These are phyloP conservation scores for Ustulina deusta DNA, from an alignment of 2,329 filamentous ascomycete species.

Conservation along the genomic window DNA sequence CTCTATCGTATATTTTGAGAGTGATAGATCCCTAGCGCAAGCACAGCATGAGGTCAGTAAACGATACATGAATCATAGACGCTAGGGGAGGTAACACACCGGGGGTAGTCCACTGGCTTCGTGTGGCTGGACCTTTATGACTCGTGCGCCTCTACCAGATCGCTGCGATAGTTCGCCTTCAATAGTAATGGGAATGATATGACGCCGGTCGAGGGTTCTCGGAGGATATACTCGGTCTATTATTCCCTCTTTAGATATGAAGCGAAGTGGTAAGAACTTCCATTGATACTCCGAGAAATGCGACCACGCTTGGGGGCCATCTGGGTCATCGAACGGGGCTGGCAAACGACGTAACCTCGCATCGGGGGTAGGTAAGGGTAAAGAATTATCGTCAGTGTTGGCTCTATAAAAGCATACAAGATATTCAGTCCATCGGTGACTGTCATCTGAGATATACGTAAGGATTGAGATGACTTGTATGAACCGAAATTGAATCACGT, in stretches of 20 bases:
- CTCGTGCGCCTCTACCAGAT: slow-evolving; percentile 2
- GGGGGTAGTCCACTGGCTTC: slow-evolving; percentile 9
- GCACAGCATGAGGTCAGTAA: background rate
- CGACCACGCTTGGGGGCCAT: background rate
- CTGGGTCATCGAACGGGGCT: background rate
- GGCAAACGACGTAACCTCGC: background rate
- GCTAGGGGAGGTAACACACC: background rate
- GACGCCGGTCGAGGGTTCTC: background rate
- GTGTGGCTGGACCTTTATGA: slow-evolving; percentile 15
- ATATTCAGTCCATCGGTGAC: background rate
- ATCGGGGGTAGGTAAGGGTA: background rate
- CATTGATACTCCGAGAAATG: slow-evolving; percentile 1
- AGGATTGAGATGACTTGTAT: slow-evolving; percentile 12
- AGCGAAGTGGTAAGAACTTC: slow-evolving; percentile 18
- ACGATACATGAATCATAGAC: background rate
- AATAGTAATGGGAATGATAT: slow-evolving; percentile 16
- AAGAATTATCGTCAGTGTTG: slow-evolving; percentile 1
- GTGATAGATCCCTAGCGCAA: background rate
- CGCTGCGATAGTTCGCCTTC: background rate
- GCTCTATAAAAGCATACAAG: background rate
- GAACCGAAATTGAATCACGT: background rate
- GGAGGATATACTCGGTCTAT: slow-evolving; percentile 7
- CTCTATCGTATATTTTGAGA: slow-evolving; percentile 16
- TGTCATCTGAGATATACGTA: background rate
- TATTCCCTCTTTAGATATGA: background rate